Conservation (phyloP, 768 basidiomycete genomes). For the Leccinum barrowsii region DNA sequence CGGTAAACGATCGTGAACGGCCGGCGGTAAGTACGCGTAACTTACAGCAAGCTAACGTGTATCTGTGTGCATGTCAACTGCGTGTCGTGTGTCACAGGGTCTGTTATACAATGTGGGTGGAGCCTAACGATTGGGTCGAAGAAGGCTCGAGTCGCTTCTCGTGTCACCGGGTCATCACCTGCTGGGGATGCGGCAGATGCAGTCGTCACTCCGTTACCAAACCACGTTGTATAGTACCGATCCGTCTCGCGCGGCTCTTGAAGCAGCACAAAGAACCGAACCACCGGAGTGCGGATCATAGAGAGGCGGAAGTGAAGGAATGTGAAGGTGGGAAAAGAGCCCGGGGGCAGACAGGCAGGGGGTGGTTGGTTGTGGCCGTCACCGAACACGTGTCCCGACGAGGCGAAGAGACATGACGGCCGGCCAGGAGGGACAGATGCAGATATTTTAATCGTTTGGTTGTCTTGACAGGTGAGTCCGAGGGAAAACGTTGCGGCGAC, state of each 20-base stretch:
- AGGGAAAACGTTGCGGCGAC: not conserved
- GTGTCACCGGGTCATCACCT: not conserved
- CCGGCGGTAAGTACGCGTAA: not conserved
- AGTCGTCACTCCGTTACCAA: not conserved
- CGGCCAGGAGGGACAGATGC: not conserved
- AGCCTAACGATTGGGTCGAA: not conserved
- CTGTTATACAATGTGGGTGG: not conserved
- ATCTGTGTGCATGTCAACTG: not conserved
- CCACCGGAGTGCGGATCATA: constrained; percentile 12
- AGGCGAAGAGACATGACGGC: not conserved
- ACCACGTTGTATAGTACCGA: not conserved
- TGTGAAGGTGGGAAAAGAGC: not conserved
- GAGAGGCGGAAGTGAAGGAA: constrained; percentile 16
- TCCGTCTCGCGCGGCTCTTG: constrained; percentile 9
- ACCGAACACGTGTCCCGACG: constrained; percentile 14
- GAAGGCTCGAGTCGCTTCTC: not conserved
- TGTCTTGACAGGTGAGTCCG: not conserved
- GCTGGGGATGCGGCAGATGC: no score
- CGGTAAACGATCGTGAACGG: not conserved
- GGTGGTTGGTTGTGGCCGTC: not conserved
- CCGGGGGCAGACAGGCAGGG: not conserved
- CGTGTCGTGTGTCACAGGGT: not conserved
- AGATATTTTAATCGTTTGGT: not conserved
- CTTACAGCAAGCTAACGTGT: not conserved
- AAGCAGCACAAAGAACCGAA: not conserved